Percentiles rank a stretch among this genome's conserved stretches.
These are phyloP conservation scores for Reutealis trisperma DNA, from an alignment of 345 rosid species.

Conservation along the genomic window DNA sequence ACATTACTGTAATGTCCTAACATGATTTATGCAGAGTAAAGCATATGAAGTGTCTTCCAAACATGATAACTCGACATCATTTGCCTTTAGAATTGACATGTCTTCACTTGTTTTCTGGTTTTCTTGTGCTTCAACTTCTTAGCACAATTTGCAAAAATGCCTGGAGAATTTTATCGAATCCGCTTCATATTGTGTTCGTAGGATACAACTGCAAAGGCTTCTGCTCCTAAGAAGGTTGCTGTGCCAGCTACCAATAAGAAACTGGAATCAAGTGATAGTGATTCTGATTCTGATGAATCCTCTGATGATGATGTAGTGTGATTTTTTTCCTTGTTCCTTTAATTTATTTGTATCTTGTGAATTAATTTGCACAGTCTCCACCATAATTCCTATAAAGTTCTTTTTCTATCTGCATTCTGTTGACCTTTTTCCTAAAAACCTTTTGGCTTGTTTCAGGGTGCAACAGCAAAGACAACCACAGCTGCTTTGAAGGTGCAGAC, in stretches of 20 bases:
- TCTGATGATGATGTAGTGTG: constrained; percentile 22
- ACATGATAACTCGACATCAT: too few relatives aligned
- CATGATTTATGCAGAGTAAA: too few relatives aligned
- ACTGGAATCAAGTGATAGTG: constrained; percentile 21
- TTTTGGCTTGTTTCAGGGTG: neutral
- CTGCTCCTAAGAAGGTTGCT: constrained; percentile 17
- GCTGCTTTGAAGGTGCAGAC: neutral
- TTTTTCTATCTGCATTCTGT: neutral
- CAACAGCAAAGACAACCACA: neutral
- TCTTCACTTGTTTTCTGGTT: too few relatives aligned
- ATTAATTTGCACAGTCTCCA: neutral
- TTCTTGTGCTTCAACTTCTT: too few relatives aligned
- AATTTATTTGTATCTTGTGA: neutral
- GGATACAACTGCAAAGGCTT: constrained; percentile 7
- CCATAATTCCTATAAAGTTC: neutral
- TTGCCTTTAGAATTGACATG: too few relatives aligned
- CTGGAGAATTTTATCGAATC: too few relatives aligned
- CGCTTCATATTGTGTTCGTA: neutral
- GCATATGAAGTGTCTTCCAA: too few relatives aligned
- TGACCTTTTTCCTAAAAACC: neutral
- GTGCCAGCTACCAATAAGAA: constrained; percentile 11
- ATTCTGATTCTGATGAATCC: constrained; percentile 17
- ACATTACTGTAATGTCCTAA: too few relatives aligned
- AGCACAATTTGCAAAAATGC: too few relatives aligned
- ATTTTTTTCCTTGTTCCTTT: neutral